Evolutionary conservation across 1,284 basidiomycete genomes (phyloP), one percentile per base, ranked within the genome.

Genomic region (Trichosporon faecale): DNA sequence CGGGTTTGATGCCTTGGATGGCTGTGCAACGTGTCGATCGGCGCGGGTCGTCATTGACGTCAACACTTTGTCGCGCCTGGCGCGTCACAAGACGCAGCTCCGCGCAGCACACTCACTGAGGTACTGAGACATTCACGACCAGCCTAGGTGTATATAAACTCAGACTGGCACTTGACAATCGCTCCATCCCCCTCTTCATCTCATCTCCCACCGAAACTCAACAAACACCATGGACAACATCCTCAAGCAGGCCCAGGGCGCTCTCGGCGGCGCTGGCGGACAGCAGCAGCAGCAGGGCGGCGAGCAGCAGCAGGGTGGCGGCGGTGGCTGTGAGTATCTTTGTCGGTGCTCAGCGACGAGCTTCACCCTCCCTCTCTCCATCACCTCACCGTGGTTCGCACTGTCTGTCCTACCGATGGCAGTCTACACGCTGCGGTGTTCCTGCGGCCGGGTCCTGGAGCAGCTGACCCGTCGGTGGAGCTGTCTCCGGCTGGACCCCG

Each of bases 191-290:
- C 49, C 23, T 44, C 63, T 25, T 40, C 66, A 27, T 11, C 37
- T 29, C 52, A 18, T n/a, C 37, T 31, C 21, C 35, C 66, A 21
- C 52, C 49, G 8, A 21, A 25, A 60, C 37, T 18, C 33, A 61
- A 4, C 66, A 46, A 46, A 16, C 44, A 68, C 33, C 67, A 68
- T 68, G 67, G 67, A 68, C 21, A 44, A 52, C 49, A 52, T 67
- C 55, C 66, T 67, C 66, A 67, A 67, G 40, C 57, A 67, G 40
- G 35, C 33, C 29, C 40, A 46, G 35, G 66, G 57, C 60, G 33
- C 16, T 31, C 33, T 27, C 21, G 49, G 49, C 49, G 49, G 49
- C 21, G 49, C 49, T 23, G 49, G 49, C 49, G 49, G 49, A 52
- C 49, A 52, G 49, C 49, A 52, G 49, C 49, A 52, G 49, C n/a